Evolutionary conservation across 371 early-diverging fungal genomes (phyloP), one percentile per base, ranked within the genome.

Genomic region (Ecytonucleospora hepatopenaei): DNA sequence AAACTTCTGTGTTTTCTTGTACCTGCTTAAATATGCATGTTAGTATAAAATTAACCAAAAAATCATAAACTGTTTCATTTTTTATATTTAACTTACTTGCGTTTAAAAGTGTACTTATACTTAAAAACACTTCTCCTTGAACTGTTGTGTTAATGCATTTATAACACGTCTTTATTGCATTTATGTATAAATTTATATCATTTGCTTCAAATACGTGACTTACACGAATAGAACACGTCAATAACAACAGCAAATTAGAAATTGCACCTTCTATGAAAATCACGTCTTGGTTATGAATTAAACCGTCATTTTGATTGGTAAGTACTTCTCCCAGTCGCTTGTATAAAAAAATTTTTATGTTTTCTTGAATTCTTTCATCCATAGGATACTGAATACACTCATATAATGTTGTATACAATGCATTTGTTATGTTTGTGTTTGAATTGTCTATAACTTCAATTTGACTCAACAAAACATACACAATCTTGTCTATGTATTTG

Each of bases 381-480:
- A 21, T 51, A 21, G 21, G 26, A 19, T 21, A 24, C 19, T 51
- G 15, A 4, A 51, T 51, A 21, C 8, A 21, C 51, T 72, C 71
- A 33, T 35, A 32, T 8, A 73, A 59, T 0, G 73, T 67, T 16
- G 69, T 59, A 65, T 66, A 67, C 16, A 78, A 51, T 8, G 78
- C 70, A 26, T 58, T 62, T 46, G 61, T 33, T 8, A 78, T 46
- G n/a, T 51, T 64, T 49, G 57, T 74, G 54, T 72, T 58, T n/a
- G 53, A 63, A 21, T 59, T 30, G 16, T 57, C 40, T 1, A 69
- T 67, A 17, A 19, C 32, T 34, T 68, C 66, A 21, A 66, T 62
- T n/a, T 40, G 60, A 0, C 23, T 27, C 1, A 71, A 40, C 15
- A 78, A 34, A 16, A 57, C 28, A 21, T 66, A 54, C 1, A 74